Evolutionary conservation across 345 rosid genomes (phyloP).

Genomic region (Triadica sebifera): DNA sequence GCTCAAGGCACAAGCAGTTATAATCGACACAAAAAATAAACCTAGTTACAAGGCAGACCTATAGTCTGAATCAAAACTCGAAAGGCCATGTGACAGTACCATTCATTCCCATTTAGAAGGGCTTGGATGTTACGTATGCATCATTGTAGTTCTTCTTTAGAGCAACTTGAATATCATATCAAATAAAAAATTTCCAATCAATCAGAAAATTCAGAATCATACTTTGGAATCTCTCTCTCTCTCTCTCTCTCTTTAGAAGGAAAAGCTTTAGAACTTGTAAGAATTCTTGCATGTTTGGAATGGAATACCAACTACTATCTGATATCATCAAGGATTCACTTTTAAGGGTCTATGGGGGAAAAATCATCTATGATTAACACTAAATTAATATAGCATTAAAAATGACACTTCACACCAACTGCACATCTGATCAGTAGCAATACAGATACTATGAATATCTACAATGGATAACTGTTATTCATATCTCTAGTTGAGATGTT

Average conservation of each 20-base stretch:
- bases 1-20: background rate
- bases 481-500: background rate
- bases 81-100: conserved; percentile 97
- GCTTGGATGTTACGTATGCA: conserved; percentile 64
- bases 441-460: background rate
- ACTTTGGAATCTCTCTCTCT: background rate
- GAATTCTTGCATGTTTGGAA: conserved; percentile 79
- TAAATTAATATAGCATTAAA: background rate
- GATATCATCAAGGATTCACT: conserved; percentile 51
- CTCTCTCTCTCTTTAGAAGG: background rate
- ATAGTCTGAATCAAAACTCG: conserved; percentile 94
- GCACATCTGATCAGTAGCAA: background rate
- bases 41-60: conserved; percentile 43
- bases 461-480: background rate
- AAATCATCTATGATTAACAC: conserved; percentile 3
- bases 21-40: background rate
- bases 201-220: conserved; percentile 20
- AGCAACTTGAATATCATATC: conserved; percentile 75
- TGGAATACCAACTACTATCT: conserved; percentile 96
- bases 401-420: conserved; percentile 5
- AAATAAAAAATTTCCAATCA: conserved; percentile 31
- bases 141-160: conserved; percentile 89
- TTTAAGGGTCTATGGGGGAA: conserved; percentile 11
- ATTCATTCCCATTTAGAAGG: conserved; percentile 84
- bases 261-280: background rate